phyloP scores from a whole-genome alignment of 1,284 basidiomycete species.

The Ganoderma leucocontextum region DNA sequence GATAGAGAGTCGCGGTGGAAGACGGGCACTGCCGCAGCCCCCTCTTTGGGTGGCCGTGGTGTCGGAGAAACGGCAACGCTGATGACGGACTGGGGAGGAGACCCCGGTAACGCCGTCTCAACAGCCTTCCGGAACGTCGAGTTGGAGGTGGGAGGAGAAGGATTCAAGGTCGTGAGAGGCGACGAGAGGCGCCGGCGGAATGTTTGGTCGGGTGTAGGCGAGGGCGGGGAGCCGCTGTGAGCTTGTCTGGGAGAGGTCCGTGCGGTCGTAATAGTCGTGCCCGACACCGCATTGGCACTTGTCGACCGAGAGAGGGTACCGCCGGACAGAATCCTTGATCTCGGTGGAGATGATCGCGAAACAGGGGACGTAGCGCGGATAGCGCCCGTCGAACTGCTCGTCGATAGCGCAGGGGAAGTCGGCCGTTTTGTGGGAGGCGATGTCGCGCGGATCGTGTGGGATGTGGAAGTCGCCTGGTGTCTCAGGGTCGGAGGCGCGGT shows the following conservation, averaged over 20 bases:
- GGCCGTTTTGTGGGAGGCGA: slow-evolving; percentile 55
- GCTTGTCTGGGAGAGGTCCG: slow-evolving; percentile 39
- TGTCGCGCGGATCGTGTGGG: slow-evolving; percentile 54
- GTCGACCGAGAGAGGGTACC: slow-evolving; percentile 49
- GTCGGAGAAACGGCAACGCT: slow-evolving; percentile 47
- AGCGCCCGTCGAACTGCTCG: slow-evolving; percentile 42
- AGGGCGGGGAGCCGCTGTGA: slow-evolving; percentile 53
- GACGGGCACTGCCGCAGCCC: slow-evolving; percentile 31
- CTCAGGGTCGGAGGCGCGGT: slow-evolving; percentile 77
- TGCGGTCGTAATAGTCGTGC: slow-evolving; percentile 42
- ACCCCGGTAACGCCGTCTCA: slow-evolving; percentile 56
- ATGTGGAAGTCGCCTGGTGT: slow-evolving; percentile 78
- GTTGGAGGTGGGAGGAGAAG: slow-evolving; percentile 47
- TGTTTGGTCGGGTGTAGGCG: slow-evolving; percentile 51
- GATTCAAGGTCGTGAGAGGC: slow-evolving; percentile 49
- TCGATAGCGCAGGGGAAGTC: slow-evolving; percentile 51
- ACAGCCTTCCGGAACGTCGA: slow-evolving; percentile 54
- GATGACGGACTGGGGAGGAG: slow-evolving; percentile 44
- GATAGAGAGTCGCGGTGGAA: slow-evolving; percentile 48
- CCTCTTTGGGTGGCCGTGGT: slow-evolving; percentile 39
- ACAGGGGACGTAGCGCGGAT: slow-evolving; percentile 49
- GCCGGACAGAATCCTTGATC: slow-evolving; percentile 52
- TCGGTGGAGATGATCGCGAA: slow-evolving; percentile 51
- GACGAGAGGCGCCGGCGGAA: slow-evolving; percentile 61
- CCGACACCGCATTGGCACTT: slow-evolving; percentile 42